These are phyloP conservation scores for Colletotrichum tropicicola DNA, from an alignment of 2,329 filamentous ascomycete genomes.

Conservation along the genomic window DNA sequence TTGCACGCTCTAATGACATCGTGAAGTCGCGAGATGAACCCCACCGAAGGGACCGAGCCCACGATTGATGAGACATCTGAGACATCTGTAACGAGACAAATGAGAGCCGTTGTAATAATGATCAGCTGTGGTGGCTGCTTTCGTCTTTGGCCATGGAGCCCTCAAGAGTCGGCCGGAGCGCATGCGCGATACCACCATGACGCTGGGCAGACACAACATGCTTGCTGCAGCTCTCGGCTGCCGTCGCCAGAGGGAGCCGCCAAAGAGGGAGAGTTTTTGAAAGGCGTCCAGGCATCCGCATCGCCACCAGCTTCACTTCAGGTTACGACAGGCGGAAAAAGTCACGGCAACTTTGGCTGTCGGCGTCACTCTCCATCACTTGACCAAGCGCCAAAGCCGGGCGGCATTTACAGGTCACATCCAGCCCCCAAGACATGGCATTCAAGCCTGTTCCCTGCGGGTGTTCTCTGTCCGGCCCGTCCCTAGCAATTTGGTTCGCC, in stretches of 20 bases:
- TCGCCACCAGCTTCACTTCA: neutral
- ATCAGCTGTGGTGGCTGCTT: conserved; percentile 4
- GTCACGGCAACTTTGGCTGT: neutral
- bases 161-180: neutral
- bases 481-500: conserved; percentile 25
- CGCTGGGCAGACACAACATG: conserved; percentile 1
- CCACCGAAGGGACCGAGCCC: conserved; percentile 16
- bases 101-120: neutral
- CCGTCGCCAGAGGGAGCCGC: too few species aligned
- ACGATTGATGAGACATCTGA: conserved; percentile 19
- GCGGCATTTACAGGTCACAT: neutral
- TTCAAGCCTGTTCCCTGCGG: conserved; percentile 26
- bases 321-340: neutral
- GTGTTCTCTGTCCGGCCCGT: conserved; percentile 29
- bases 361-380: neutral
- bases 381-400: neutral
- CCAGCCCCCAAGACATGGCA: neutral
- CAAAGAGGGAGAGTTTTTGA: conserved; percentile 1
- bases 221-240: conserved; percentile 4
- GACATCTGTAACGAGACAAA: conserved; percentile 17
- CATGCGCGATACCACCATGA: neutral
- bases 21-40: conserved; percentile 22
- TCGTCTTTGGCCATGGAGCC: neutral
- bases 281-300: neutral
- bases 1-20: neutral